These are phyloP conservation scores for Tuber borchii DNA, from an alignment of 495 filamentous ascomycete genomes.

Conservation along the genomic window DNA sequence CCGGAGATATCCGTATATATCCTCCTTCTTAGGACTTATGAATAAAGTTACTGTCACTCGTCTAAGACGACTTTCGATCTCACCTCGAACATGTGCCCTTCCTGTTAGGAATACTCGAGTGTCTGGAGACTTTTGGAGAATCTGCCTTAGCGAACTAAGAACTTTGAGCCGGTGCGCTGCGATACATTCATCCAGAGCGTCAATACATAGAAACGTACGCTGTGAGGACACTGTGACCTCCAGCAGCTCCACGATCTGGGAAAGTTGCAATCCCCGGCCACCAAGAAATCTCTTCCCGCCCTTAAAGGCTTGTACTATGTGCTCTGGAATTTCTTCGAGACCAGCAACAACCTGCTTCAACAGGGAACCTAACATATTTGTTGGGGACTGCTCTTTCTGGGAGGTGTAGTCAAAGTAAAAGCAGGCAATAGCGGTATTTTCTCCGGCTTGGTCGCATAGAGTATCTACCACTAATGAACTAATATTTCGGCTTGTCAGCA, in stretches of 20 bases:
- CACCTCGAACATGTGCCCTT: background rate
- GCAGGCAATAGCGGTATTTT: background rate
- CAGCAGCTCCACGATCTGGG: background rate
- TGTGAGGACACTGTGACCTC: background rate
- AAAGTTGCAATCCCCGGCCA: background rate
- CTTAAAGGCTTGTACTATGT: background rate
- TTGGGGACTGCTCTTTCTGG: background rate
- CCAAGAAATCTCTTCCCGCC: background rate
- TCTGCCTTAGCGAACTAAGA: background rate
- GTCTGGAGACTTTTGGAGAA: background rate
- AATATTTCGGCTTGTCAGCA: background rate
- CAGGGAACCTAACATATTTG: background rate
- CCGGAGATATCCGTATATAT: background rate
- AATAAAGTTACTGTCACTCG: background rate
- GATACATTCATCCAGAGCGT: background rate
- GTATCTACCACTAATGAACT: background rate
- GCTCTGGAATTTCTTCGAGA: background rate
- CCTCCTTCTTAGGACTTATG: background rate
- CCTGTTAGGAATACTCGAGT: background rate
- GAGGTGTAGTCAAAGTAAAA: background rate
- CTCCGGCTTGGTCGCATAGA: background rate
- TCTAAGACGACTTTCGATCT: background rate
- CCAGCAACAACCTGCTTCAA: background rate
- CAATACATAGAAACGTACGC: background rate
- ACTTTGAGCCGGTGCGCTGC: background rate